Conservation (phyloP, 202 grass and related monocot genomes). For the Tripidium arundinaceum region DNA sequence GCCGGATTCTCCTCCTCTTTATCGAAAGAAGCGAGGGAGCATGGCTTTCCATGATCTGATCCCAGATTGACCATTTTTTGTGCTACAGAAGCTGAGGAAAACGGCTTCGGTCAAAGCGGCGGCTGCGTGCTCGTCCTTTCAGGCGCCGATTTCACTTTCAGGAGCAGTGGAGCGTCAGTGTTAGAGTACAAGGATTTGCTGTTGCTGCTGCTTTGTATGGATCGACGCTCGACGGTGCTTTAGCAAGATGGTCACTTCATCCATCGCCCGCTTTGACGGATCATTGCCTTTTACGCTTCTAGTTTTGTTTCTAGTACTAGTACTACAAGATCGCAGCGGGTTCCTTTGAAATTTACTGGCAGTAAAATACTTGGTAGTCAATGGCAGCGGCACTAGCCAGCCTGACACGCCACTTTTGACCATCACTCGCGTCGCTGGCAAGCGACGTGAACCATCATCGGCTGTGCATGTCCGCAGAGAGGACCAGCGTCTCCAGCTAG, state of each 20-base stretch:
- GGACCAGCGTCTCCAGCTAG: neutral
- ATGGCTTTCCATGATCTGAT: slow-evolving; percentile 36
- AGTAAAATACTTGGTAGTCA: too few relatives aligned
- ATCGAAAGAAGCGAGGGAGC: slow-evolving; percentile 32
- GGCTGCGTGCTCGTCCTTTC: too few relatives aligned
- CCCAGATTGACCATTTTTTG: too few relatives aligned
- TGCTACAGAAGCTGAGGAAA: too few relatives aligned
- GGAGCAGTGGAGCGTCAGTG: neutral
- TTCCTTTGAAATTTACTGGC: too few relatives aligned
- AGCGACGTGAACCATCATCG: too few relatives aligned
- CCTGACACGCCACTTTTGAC: neutral
- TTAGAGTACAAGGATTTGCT: too few relatives aligned
- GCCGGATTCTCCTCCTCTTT: slow-evolving; percentile 21
- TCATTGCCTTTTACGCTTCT: slow-evolving; percentile 10
- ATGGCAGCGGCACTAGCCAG: neutral
- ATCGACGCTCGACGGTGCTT: slow-evolving; percentile 12
- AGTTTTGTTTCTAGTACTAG: slow-evolving; percentile 26
- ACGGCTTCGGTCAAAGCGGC: too few relatives aligned
- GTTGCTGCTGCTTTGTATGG: slow-evolving; percentile 18
- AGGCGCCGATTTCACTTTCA: slow-evolving; percentile 22
- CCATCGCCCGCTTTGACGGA: neutral
- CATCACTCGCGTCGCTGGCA: neutral
- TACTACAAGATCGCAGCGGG: neutral
- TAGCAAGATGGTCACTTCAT: slow-evolving; percentile 11
- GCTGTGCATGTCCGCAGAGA: neutral